Conservation (phyloP, 148 eudicot species). For the Oxyria digyna region DNA sequence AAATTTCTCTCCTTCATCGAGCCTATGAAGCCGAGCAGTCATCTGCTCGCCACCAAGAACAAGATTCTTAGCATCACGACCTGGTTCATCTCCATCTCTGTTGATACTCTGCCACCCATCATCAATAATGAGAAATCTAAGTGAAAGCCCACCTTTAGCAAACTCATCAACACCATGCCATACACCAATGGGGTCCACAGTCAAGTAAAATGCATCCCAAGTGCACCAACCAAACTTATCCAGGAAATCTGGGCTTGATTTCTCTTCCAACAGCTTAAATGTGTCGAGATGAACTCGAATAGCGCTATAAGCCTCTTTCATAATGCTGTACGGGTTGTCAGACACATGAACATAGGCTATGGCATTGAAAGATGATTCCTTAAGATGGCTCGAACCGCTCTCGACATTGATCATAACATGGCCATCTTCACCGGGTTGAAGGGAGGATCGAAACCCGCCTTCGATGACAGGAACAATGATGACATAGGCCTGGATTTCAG, state of each 20-base stretch:
- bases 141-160: slow-evolving; percentile 26
- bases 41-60: slow-evolving; percentile 52
- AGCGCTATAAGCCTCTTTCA: slow-evolving; percentile 52
- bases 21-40: slow-evolving; percentile 44
- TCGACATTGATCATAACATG: slow-evolving; percentile 34
- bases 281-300: slow-evolving; percentile 47
- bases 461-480: slow-evolving; percentile 45
- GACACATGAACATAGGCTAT: slow-evolving; percentile 57
- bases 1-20: slow-evolving; percentile 48
- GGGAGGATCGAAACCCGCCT: slow-evolving; percentile 42
- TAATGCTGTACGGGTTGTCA: slow-evolving; percentile 43
- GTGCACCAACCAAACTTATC: slow-evolving; percentile 68
- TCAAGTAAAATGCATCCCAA: slow-evolving; percentile 41
- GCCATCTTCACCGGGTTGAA: slow-evolving; percentile 39
- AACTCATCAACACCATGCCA: slow-evolving; percentile 45
- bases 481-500: slow-evolving; percentile 38
- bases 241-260: slow-evolving; percentile 26
- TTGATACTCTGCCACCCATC: slow-evolving; percentile 66
- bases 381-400: slow-evolving; percentile 37
- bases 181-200: slow-evolving; percentile 46
- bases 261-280: slow-evolving; percentile 50
- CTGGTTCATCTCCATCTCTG: slow-evolving; percentile 26
- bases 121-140: slow-evolving; percentile 43
- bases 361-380: slow-evolving; percentile 27
- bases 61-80: slow-evolving; percentile 28